Conservation (phyloP, 1,284 basidiomycete genomes). For the Fomes fomentarius region DNA sequence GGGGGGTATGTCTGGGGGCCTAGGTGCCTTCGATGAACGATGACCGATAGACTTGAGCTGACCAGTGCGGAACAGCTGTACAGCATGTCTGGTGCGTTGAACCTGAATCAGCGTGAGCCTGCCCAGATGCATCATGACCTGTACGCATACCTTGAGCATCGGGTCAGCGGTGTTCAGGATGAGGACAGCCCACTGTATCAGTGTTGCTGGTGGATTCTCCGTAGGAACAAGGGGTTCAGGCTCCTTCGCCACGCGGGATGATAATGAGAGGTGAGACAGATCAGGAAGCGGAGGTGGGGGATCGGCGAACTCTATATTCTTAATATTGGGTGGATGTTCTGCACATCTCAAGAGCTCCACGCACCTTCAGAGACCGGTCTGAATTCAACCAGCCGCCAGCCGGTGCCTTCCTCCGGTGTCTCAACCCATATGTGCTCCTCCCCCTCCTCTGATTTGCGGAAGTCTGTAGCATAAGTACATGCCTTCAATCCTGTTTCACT, state of each 20-base stretch:
- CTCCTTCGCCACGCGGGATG: conserved; percentile 24
- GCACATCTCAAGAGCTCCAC: conserved; percentile 5
- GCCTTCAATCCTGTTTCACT: conserved; percentile 80
- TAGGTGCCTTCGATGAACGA: conserved; percentile 49
- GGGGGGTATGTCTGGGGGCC: conserved; percentile 73
- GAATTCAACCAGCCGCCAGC: conserved; percentile 77
- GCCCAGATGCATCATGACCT: neutral
- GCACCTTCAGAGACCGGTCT: conserved; percentile 83
- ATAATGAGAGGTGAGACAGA: conserved; percentile 29
- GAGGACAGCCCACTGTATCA: conserved; percentile 78
- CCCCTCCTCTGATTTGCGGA: conserved; percentile 45
- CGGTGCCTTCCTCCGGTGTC: conserved; percentile 54
- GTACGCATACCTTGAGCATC: conserved; percentile 56
- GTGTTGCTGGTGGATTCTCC: conserved; percentile 55
- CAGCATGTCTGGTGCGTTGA: conserved; percentile 70
- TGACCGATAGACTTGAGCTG: conserved; percentile 69
- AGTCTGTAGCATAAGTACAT: conserved; percentile 75
- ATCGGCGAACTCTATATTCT: conserved; percentile 70
- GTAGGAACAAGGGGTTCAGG: conserved; percentile 52
- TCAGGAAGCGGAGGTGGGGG: conserved; percentile 51
- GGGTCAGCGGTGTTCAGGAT: conserved; percentile 76
- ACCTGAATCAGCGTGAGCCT: conserved; percentile 42
- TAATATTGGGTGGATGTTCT: neutral
- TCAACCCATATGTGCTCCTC: conserved; percentile 67
- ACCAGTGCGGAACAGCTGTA: conserved; percentile 71